These are phyloP conservation scores for Cyclotella sp. DNA, from an alignment of 108 stramenopile genomes.

Conservation along the genomic window DNA sequence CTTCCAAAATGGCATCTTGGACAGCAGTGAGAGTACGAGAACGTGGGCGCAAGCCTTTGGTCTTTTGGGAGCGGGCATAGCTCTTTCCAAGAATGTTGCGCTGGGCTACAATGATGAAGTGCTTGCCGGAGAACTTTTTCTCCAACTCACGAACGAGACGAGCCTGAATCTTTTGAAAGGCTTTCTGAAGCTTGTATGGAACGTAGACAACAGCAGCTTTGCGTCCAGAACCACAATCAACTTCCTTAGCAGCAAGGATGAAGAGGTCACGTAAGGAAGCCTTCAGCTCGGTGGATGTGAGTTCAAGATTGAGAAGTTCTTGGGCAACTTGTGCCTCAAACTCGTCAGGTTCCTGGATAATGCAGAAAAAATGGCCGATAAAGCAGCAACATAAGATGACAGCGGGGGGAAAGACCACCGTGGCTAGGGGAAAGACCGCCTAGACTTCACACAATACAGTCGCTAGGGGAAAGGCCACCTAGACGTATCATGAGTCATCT, in stretches of 20 bases:
- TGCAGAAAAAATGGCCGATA: slow-evolving; percentile 1
- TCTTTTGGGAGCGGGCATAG: slow-evolving; percentile 89
- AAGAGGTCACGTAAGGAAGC: slow-evolving; percentile 90
- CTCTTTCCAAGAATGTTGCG: slow-evolving; percentile 98
- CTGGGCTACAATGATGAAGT: slow-evolving; percentile 97
- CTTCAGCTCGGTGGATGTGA: slow-evolving; percentile 91
- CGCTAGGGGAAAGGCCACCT: slow-evolving; percentile 52
- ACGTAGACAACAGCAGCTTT: slow-evolving; percentile 98
- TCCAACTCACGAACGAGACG: slow-evolving; percentile 98
- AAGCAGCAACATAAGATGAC: slow-evolving; percentile 36
- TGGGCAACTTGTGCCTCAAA: slow-evolving; percentile 96
- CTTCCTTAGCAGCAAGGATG: slow-evolving; percentile 98
- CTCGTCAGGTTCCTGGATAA: slow-evolving; percentile 91
- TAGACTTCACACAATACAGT: slow-evolving; percentile 30
- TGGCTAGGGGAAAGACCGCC: slow-evolving; percentile 47
- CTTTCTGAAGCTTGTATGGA: slow-evolving; percentile 94
- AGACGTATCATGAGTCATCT: slow-evolving; percentile 49
- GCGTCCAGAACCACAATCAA: slow-evolving; percentile 86
- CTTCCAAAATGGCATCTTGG: slow-evolving; percentile 98
- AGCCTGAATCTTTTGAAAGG: slow-evolving; percentile 97
- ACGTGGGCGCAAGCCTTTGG: slow-evolving; percentile 94
- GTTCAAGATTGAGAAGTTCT: slow-evolving; percentile 97
- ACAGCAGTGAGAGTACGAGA: slow-evolving; percentile 97
- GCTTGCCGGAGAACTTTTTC: slow-evolving; percentile 99
- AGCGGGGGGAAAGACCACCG: slow-evolving; percentile 52